Conservation (phyloP, 2,329 filamentous ascomycete species). For the Gremmenia infestans region DNA sequence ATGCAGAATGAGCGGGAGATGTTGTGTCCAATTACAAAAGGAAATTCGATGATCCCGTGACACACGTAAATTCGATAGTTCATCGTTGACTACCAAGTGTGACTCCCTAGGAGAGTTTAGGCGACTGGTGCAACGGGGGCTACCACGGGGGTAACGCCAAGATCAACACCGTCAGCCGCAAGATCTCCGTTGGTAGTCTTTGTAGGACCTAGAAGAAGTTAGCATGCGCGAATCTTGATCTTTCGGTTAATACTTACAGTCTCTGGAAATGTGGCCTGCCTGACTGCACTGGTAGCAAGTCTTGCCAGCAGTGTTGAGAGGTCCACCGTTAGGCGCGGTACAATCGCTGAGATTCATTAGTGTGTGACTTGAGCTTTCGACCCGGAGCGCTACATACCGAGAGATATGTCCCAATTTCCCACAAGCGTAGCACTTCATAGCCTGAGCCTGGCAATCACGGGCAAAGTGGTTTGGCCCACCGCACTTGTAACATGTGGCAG, state of each 20-base stretch:
- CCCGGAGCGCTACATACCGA: slow-evolving; percentile 33
- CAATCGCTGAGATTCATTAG: slow-evolving; percentile 54
- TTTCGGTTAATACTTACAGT: slow-evolving; percentile 42
- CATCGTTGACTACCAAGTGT: slow-evolving; percentile 30
- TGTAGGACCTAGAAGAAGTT: slow-evolving; percentile 58
- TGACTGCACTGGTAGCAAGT: slow-evolving; percentile 98
- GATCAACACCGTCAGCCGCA: slow-evolving; percentile 21
- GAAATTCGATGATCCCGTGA: slow-evolving; percentile 27
- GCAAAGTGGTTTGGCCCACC: slow-evolving; percentile 95
- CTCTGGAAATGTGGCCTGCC: slow-evolving; percentile 87
- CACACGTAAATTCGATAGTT: slow-evolving; percentile 27
- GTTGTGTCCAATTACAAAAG: slow-evolving; percentile 8
- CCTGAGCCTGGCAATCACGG: slow-evolving; percentile 89
- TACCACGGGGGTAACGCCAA: slow-evolving; percentile 34
- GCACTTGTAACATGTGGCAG: slow-evolving; percentile 70
- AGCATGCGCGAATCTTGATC: not conserved
- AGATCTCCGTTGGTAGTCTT: slow-evolving; percentile 52
- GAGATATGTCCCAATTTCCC: slow-evolving; percentile 55
- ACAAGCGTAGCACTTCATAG: slow-evolving; percentile 77
- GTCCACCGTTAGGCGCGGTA: slow-evolving; percentile 92
- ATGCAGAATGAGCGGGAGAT: slow-evolving; percentile 12
- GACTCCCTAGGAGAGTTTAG: slow-evolving; percentile 26
- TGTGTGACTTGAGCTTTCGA: slow-evolving; percentile 1
- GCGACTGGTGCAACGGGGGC: slow-evolving; percentile 42
- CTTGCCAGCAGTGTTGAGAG: slow-evolving; percentile 93